phyloP scores from a whole-genome alignment of 371 early-diverging fungal genomes.

The Fennellomyces sp. region DNA sequence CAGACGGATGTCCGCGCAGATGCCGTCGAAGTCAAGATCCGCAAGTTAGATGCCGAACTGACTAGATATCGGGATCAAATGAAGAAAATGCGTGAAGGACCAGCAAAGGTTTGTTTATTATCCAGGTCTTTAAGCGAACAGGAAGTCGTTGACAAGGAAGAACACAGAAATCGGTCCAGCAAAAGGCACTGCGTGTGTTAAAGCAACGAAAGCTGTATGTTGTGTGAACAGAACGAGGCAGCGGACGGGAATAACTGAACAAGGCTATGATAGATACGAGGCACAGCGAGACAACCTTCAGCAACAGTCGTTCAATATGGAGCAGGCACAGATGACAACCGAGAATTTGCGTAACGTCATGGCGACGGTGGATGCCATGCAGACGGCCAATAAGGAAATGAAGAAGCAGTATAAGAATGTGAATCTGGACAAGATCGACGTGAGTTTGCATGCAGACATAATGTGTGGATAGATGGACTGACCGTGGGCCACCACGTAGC shows the following conservation, averaged over 20 bases:
- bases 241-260: too few relatives aligned
- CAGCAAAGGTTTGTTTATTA: conserved; percentile 81
- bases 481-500: conserved; percentile 40
- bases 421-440: conserved; percentile 92
- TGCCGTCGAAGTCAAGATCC: conserved; percentile 90
- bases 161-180: conserved; percentile 84
- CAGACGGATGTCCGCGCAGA: conserved; percentile 87
- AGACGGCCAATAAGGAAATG: conserved; percentile 89
- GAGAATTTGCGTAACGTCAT: conserved; percentile 94
- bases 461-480: neutral
- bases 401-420: conserved; percentile 94
- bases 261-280: conserved; percentile 83
- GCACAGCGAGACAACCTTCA: conserved; percentile 89
- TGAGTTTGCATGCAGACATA: conserved; percentile 24
- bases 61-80: conserved; percentile 90
- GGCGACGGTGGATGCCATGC: conserved; percentile 95
- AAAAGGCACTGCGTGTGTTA: conserved; percentile 86
- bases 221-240: neutral
- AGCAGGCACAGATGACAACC: conserved; percentile 91
- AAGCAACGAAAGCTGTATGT: conserved; percentile 90
- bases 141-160: neutral
- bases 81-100: conserved; percentile 92
- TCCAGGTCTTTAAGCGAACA: too few relatives aligned
- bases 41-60: conserved; percentile 91
- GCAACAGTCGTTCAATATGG: conserved; percentile 97